Base-by-base conservation (phyloP, 2,329 filamentous ascomycete genomes). In the Arthrobotrys sinensis region DNA sequence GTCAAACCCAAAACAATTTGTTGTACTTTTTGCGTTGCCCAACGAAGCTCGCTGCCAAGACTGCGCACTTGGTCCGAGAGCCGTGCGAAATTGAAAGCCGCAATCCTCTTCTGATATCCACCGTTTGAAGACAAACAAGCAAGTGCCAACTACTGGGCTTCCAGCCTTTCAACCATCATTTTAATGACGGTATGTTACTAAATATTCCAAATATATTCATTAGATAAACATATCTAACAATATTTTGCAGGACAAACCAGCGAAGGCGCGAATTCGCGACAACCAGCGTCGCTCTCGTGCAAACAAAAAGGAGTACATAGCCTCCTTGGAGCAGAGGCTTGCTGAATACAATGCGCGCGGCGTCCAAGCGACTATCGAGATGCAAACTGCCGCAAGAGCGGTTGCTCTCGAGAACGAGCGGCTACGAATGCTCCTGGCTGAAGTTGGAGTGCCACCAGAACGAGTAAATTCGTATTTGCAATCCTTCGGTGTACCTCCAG, bases 271-370 rank as follows among this genome's bases (percentile, higher is more conserved):
- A n/a, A 67, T 78, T 36, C 62, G 75, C 43, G 52, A 88, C 79
- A 89, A 88, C 82, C 88, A 89, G 83, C 86, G 87, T 55, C 86
- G 86, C 40, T 88, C 86, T 14, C 85, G 88, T 40, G 87, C 86
- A 32, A 87, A 88, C 43, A 86, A 85, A 36, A 86, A 86, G 76
- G 87, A 88, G 78, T 86, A 87, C 73, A 83, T 89, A 70, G 85
- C 86, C 63, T 84, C 84, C 12, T 83, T 90, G 76, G 86, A 88
- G 81, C 83, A 81, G 21, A 85, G 85, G 50, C 79, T 89, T 38
- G 84, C 84, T 19, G 86, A 86, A 32, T 87, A 86, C 81, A 87
- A 89, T 83, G 83, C 82, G n/a, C 84, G 83, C 4, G 87, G 86
- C 21, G 84, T 87, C 14, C 84, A 86, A 68, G 88, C 88, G 3